Evolutionary conservation across 306 rosid species (phyloP).

Genomic region (Spatholobus suberectus): DNA sequence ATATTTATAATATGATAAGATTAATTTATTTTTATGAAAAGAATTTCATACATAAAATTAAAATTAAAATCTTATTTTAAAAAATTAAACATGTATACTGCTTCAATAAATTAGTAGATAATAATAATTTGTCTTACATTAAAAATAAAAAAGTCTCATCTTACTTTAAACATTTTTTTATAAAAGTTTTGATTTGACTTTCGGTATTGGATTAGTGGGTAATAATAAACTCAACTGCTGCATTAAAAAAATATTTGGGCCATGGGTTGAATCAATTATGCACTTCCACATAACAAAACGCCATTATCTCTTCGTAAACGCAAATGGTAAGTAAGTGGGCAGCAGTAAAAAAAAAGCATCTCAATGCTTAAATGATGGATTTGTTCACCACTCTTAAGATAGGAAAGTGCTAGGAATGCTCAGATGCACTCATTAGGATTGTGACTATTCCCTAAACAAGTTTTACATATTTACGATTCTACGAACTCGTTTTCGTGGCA

Average conservation of each 20-base stretch:
- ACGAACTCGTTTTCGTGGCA: not conserved
- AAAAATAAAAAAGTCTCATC: not conserved
- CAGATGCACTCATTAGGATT: conserved; percentile 13
- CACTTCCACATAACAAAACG: not conserved
- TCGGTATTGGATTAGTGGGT: conserved; percentile 26
- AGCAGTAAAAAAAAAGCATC: conserved; percentile 8
- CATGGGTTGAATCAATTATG: conserved; percentile 33
- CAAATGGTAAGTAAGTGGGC: conserved; percentile 20
- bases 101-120: not conserved
- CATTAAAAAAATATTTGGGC: conserved; percentile 11
- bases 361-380: conserved; percentile 4
- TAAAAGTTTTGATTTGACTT: conserved; percentile 30
- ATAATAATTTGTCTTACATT: not conserved
- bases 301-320: conserved; percentile 28
- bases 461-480: not conserved
- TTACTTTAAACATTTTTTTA: not conserved
- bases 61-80: too few species aligned
- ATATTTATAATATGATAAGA: not conserved
- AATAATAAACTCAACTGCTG: conserved; percentile 1
- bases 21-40: too few species aligned
- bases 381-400: conserved; percentile 11
- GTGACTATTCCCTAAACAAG: conserved; percentile 9
- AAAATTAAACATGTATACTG: not conserved
- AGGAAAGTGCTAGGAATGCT: not conserved
- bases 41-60: too few species aligned